Evolutionary conservation across 129 eudicot genomes (phyloP).

Genomic region (Glebionis coronaria): DNA sequence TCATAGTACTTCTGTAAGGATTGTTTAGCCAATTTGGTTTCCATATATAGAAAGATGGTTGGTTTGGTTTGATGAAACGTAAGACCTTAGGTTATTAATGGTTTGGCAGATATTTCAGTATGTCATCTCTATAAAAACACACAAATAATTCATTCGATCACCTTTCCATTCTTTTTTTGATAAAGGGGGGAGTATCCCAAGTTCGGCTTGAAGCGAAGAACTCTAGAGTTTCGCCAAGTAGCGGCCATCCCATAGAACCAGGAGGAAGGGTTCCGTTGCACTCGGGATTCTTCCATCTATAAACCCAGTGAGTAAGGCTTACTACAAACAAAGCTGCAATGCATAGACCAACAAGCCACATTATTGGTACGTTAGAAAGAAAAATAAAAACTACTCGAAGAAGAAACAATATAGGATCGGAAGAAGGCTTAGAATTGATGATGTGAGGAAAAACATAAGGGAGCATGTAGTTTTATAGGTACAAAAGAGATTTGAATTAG

Average conservation of each 20-base stretch:
- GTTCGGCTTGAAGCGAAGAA: conserved; percentile 57
- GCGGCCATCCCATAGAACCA: conserved; percentile 92
- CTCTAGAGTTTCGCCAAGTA: conserved; percentile 60
- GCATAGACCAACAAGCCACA: conserved; percentile 37
- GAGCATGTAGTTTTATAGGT: too few species aligned
- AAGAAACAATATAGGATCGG: background rate
- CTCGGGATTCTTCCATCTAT: conserved; percentile 67
- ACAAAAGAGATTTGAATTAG: too few species aligned
- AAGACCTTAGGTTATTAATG: too few species aligned
- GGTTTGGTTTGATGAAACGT: too few species aligned
- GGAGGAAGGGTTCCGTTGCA: conserved; percentile 86
- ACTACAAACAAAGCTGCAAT: conserved; percentile 33
- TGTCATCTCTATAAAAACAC: background rate
- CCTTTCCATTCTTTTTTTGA: conserved; percentile 79
- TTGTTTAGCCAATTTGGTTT: too few species aligned
- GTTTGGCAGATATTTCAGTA: too few species aligned
- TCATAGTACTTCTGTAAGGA: too few species aligned
- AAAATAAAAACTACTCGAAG: background rate
- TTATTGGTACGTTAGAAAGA: conserved; percentile 5
- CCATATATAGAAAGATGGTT: too few species aligned
- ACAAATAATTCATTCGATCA: conserved; percentile 17
- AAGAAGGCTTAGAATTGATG: background rate
- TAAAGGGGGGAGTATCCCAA: conserved; percentile 58
- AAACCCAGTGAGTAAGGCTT: conserved; percentile 50
- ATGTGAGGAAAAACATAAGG: too few species aligned